These are phyloP conservation scores for Pseudogymnoascus sp. DNA, from an alignment of 2,329 filamentous ascomycete species.

Conservation along the genomic window DNA sequence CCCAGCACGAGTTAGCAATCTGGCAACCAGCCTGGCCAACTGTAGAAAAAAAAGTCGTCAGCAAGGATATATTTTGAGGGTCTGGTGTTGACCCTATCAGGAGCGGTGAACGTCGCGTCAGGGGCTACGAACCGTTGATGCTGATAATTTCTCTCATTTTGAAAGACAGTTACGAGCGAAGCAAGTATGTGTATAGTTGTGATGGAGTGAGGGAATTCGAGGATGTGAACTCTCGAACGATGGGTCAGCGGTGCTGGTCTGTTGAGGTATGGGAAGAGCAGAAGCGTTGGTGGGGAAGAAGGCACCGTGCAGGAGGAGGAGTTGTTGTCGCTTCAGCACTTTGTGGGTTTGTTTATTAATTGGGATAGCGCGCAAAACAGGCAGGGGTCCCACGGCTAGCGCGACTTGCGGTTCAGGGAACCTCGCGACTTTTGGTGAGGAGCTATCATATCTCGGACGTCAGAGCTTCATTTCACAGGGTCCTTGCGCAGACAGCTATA, in stretches of 20 bases:
- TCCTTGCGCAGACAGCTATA: not conserved
- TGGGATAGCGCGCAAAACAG: conserved; percentile 10
- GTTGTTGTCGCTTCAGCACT: conserved; percentile 11
- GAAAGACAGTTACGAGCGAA: conserved; percentile 29
- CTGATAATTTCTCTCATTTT: conserved; percentile 99
- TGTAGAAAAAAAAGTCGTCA: conserved; percentile 37
- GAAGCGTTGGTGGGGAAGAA: conserved; percentile 21
- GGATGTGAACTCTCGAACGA: conserved; percentile 9
- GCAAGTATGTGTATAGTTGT: conserved; percentile 11
- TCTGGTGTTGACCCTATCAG: conserved; percentile 30
- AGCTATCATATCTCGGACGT: not conserved
- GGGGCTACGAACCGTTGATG: conserved; percentile 74
- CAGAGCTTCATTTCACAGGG: conserved; percentile 3
- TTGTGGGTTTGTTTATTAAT: conserved; percentile 13
- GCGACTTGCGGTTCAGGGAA: conserved; percentile 3
- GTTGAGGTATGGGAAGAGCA: conserved; percentile 16
- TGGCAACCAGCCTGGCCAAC: conserved; percentile 99
- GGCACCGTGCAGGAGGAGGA: conserved; percentile 11
- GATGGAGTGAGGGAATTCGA: conserved; percentile 19
- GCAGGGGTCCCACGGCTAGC: conserved; percentile 5
- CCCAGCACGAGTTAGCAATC: conserved; percentile 99
- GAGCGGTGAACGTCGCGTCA: conserved; percentile 32
- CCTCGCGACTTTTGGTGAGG: conserved; percentile 1
- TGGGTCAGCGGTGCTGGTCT: conserved; percentile 15
- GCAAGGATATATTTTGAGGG: conserved; percentile 26